Evolutionary conservation across 495 filamentous ascomycete genomes (phyloP), one percentile per base, ranked within the genome.

Genomic region (Aspergillus bridgeri): DNA sequence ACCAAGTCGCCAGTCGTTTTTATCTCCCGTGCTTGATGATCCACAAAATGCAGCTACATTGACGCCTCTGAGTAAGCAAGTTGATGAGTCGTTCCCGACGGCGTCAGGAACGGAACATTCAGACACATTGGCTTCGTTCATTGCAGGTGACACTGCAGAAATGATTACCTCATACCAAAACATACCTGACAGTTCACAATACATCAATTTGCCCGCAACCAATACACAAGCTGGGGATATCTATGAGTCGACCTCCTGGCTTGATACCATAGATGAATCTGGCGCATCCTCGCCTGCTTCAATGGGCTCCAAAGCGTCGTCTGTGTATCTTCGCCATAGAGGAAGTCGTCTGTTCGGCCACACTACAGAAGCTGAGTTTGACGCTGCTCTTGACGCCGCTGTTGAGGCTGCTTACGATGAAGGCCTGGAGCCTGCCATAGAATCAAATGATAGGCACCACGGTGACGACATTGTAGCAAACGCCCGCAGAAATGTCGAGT

Each of bases 391-490:
- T 29, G 94, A 98, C 76, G 94, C 91, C 3, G 95, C 95, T 13
- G 90, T 98, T 9, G 94, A 98, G 69, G 92, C 93, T 42, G 94
- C 94, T 20, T 98, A 97, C 68, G 89, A 96, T 69, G 91, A 98
- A 61, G 91, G 90, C 6, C 88, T 89, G 63, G 92, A 96, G 64
- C 88, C 89, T 6, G 88, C 82, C 64, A 47, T 65, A 24, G 74
- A 73, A 51, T 76, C 75, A 15, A 70, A 73, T 27, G 68, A 69
- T 33, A 67, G 71, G 21, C 74, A 75, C 9, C 61, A 65, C 29
- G 73, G 74, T 58, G 61, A 76, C 64, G 72, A 72, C 58, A 56
- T 82, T 15, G 75, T 87, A 47, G 79, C 79, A 17, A 84, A 83
- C 60, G 83, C 83, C 3, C 79, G 85, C 60, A 78, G 84, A 49